Base-by-base conservation (phyloP, 2,329 filamentous ascomycete species). In the Aspergillus costaricaensis region DNA sequence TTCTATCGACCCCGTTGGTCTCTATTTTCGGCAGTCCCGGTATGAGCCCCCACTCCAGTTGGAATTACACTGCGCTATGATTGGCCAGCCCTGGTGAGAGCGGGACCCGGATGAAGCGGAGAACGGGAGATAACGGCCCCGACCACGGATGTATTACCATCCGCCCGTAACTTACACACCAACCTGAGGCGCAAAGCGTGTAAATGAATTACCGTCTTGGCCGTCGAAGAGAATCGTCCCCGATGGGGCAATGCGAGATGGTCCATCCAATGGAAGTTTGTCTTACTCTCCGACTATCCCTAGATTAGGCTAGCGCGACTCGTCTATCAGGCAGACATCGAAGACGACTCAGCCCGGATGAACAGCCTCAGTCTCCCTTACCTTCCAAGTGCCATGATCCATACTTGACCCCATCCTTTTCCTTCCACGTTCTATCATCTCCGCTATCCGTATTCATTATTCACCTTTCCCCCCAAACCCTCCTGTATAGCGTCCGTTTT, bases 291-390 rank as follows among this genome's bases (percentile, higher is more conserved):
- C 27, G 21, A 5, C 21, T 27, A 17, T 63, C 15, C 73, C 69
- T 44, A 43, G 65, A 65, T 12, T 25, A 62, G 65, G 8, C 55
- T 71, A 70, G 72, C 38, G 47, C 60, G 15, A 6, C 53, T 74
- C 67, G 71, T 68, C 73, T 69, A 75, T 75, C 70, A 76, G 74
- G 74, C 74, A 76, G 74, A 76, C 73, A 74, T 70, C 68, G 59
- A 69, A 67, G 60, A 63, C 66, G 71, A 61, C 65, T 70, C 67
- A 70, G 66, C 67, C 58, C 62, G 65, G 62, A 61, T 58, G 65
- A 63, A 70, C 67, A 62, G 65, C 67, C 64, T 64, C 65, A 59
- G 61, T 62, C 58, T 55, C 44, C 61, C 32, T 54, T 56, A 51
- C 50, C 48, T 47, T 55, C 58, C 52, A 58, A 25, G 54, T 55